phyloP scores from a whole-genome alignment of 208 protist species.

The Zelonia costaricensis region DNA sequence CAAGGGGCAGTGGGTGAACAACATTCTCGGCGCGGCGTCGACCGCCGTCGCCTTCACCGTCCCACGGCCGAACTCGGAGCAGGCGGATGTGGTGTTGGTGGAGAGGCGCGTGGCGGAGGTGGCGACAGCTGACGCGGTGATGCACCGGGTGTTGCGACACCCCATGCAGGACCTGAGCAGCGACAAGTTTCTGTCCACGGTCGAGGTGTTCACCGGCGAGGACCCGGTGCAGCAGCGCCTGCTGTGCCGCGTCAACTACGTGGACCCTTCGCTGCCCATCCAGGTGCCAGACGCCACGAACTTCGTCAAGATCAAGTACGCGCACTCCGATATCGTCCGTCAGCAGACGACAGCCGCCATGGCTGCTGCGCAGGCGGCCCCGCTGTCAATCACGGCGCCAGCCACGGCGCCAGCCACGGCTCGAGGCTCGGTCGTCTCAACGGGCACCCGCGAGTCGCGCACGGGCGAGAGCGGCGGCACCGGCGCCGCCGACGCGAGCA shows the following conservation, averaged over 20 bases:
- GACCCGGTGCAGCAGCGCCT: constrained; percentile 70
- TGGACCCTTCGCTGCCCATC: constrained; percentile 68
- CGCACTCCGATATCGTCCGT: constrained; percentile 12
- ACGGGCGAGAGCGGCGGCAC: neutral
- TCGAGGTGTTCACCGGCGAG: constrained; percentile 73
- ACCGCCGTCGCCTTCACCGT: constrained; percentile 26
- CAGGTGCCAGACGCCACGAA: constrained; percentile 70
- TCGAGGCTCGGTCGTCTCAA: neutral
- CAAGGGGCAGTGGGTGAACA: constrained; percentile 51
- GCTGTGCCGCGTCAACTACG: constrained; percentile 76
- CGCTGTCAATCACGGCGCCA: neutral
- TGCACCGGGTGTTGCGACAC: constrained; percentile 59
- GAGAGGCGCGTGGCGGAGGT: constrained; percentile 9
- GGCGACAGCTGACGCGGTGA: constrained; percentile 43
- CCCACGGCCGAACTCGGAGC: constrained; percentile 17
- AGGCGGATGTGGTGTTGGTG: constrained; percentile 19
- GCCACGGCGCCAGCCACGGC: neutral
- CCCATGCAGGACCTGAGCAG: constrained; percentile 77
- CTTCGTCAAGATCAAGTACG: constrained; percentile 87
- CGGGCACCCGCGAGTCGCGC: neutral
- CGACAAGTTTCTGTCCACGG: constrained; percentile 69
- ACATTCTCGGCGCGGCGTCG: constrained; percentile 51
- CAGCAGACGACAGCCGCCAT: neutral
- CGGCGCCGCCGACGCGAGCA: neutral
- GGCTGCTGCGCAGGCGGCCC: neutral